phyloP scores from a whole-genome alignment of 2,329 filamentous ascomycete species.

The Fusarium xylarioides region DNA sequence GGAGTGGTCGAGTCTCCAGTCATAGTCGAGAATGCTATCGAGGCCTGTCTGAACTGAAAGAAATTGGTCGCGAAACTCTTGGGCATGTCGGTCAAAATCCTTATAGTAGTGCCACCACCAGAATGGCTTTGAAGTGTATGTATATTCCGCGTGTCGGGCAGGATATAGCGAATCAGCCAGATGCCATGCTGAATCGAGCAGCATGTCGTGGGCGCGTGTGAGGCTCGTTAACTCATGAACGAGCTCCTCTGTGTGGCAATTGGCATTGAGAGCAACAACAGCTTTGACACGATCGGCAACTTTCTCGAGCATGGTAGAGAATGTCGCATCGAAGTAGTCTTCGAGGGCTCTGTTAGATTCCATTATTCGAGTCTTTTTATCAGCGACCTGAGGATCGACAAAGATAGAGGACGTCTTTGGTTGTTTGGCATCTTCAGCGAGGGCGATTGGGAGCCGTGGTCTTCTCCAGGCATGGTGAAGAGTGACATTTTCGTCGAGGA shows the following conservation, averaged over 20 bases:
- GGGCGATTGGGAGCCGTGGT: conserved; percentile 45
- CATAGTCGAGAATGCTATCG: conserved; percentile 43
- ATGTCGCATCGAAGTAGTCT: conserved; percentile 46
- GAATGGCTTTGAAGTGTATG: conserved; percentile 48
- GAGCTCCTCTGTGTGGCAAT: conserved; percentile 13
- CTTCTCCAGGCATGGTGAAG: conserved; percentile 37
- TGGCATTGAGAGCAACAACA: conserved; percentile 3
- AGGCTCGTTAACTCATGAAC: conserved; percentile 33
- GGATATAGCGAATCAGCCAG: conserved; percentile 48
- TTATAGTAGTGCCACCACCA: conserved; percentile 54
- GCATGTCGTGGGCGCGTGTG: conserved; percentile 46
- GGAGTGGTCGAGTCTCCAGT: conserved; percentile 46
- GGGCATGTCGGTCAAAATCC: conserved; percentile 44
- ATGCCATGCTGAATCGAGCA: conserved; percentile 51
- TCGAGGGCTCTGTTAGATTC: conserved; percentile 42
- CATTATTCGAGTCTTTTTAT: conserved; percentile 32
- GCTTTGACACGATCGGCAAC: conserved; percentile 25
- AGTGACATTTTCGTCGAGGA: conserved; percentile 61
- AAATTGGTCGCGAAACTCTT: conserved; percentile 45
- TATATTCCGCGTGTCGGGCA: conserved; percentile 47
- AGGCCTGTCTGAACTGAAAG: conserved; percentile 41
- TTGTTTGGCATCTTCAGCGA: conserved; percentile 46
- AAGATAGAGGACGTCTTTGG: conserved; percentile 46
- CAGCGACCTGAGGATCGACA: conserved; percentile 35
- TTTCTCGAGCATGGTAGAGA: conserved; percentile 34